Evolutionary conservation across 2,329 filamentous ascomycete genomes (phyloP).

Genomic region (Pseudogymnoascus verrucosus): DNA sequence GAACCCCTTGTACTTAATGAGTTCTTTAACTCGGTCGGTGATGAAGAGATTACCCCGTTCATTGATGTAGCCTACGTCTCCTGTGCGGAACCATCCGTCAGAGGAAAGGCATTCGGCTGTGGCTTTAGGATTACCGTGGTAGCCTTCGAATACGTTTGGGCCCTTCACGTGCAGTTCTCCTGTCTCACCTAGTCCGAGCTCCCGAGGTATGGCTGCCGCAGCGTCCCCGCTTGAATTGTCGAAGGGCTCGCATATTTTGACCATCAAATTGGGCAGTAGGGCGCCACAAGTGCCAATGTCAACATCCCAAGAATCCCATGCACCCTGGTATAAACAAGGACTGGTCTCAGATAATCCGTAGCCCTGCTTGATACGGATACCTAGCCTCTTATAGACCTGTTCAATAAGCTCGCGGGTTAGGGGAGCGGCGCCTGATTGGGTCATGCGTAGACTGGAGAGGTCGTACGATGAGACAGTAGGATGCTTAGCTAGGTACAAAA

Average conservation of each 20-base stretch:
- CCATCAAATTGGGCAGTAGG: slow-evolving; percentile 67
- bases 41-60: slow-evolving; percentile 74
- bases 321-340: slow-evolving; percentile 40
- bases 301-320: slow-evolving; percentile 59
- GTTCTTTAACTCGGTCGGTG: slow-evolving; percentile 70
- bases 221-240: slow-evolving; percentile 32
- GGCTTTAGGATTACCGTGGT: slow-evolving; percentile 61
- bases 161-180: slow-evolving; percentile 72
- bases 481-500: slow-evolving; percentile 70
- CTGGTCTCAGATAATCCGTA: slow-evolving; percentile 86
- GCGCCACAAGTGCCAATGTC: slow-evolving; percentile 80
- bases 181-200: slow-evolving; percentile 50
- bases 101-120: slow-evolving; percentile 54
- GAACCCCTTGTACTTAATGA: slow-evolving; percentile 57
- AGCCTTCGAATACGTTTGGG: slow-evolving; percentile 72
- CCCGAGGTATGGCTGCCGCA: slow-evolving; percentile 36
- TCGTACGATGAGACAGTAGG: slow-evolving; percentile 71
- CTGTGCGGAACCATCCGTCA: slow-evolving; percentile 82
- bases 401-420: slow-evolving; percentile 71
- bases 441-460: slow-evolving; percentile 64
- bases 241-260: slow-evolving; percentile 59
- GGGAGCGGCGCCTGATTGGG: slow-evolving; percentile 81
- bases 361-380: slow-evolving; percentile 74
- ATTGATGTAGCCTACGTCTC: slow-evolving; percentile 74
- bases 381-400: slow-evolving; percentile 62